Evolutionary conservation across 768 basidiomycete species (phyloP).

Genomic region (Favolaschia claudopus): DNA sequence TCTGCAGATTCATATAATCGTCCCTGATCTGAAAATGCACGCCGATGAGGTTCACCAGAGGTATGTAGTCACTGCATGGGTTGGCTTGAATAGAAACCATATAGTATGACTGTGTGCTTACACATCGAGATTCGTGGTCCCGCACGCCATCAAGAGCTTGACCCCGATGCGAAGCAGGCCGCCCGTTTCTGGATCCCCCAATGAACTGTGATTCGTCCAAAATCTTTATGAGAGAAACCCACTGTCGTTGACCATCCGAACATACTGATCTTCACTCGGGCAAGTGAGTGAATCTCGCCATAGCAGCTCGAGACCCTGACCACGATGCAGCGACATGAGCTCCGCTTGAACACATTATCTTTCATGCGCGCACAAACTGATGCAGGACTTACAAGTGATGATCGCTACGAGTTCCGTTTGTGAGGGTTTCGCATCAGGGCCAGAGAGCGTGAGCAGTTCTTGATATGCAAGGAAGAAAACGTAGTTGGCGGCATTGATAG

Average conservation of each 20-base stretch:
- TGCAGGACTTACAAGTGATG: slow-evolving; percentile 67
- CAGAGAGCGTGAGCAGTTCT: slow-evolving; percentile 65
- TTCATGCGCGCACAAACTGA: neutral
- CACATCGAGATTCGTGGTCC: slow-evolving; percentile 66
- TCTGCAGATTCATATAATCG: slow-evolving; percentile 95
- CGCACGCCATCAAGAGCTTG: slow-evolving; percentile 95
- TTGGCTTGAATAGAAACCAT: no score
- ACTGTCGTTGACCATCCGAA: slow-evolving; percentile 98
- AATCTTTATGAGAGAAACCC: slow-evolving; percentile 24
- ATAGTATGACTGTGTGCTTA: no score
- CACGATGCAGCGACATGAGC: slow-evolving; percentile 84
- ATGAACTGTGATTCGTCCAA: neutral
- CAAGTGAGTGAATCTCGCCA: slow-evolving; percentile 93
- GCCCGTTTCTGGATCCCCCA: slow-evolving; percentile 81
- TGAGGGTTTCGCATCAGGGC: slow-evolving; percentile 32
- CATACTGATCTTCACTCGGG: slow-evolving; percentile 93
- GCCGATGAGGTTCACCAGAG: slow-evolving; percentile 92
- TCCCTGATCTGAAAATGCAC: slow-evolving; percentile 98
- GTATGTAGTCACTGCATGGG: slow-evolving; percentile 92
- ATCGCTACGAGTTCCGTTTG: slow-evolving; percentile 66
- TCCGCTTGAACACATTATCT: slow-evolving; percentile 50
- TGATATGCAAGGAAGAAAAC: slow-evolving; percentile 93
- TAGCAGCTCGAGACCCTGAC: slow-evolving; percentile 91
- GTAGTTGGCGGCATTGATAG: slow-evolving; percentile 96
- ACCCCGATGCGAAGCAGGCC: slow-evolving; percentile 90